Base-by-base conservation (phyloP, 805 yeast genomes). In the Ogataea neopini region DNA sequence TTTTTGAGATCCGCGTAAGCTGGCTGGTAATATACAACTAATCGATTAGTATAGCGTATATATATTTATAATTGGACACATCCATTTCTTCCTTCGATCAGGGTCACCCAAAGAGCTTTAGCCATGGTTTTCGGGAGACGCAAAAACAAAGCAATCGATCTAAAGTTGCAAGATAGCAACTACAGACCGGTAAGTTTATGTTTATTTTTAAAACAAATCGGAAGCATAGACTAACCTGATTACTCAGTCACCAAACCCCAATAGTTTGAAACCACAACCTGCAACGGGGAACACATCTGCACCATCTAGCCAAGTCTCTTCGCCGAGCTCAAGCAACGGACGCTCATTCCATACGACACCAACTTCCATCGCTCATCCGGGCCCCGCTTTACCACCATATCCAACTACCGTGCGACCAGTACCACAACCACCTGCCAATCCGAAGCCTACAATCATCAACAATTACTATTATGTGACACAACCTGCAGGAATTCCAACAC, bases 221-320 rank as follows among this genome's bases (percentile, higher is more conserved):
- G 20, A 30, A 13, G 29, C 20, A 7, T 6, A 6, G 17, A 30
- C 26, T 43, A 32, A 44, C 47, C 38, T 3, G 20, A 38, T 13
- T 13, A 3, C 17, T 34, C 11, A 56, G 60, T 45, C 57, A 7
- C 60, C 60, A 4, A 56, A 56, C 34, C 60, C 60, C 17, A 56
- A 52, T 33, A 41, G 47, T 23, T 45, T 56, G 30, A 47, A 47
- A 25, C 60, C 60, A 6, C 60, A 56, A 35, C 48, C 60, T 5
- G 55, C 60, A 1, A 37, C 50, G 6, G 58, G 58, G 7, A 52
- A 29, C 20, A 36, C 58, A 38, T 19, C 57, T 43, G 15, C 49
- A 41, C 23, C 56, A 5, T 11, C 23, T 4, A 18, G 33, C 11
- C 48, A 26, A 44, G 44, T 19, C 5, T 19, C 37, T 4, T 25